phyloP scores from a whole-genome alignment of 345 rosid species.

The Camelina neglecta region DNA sequence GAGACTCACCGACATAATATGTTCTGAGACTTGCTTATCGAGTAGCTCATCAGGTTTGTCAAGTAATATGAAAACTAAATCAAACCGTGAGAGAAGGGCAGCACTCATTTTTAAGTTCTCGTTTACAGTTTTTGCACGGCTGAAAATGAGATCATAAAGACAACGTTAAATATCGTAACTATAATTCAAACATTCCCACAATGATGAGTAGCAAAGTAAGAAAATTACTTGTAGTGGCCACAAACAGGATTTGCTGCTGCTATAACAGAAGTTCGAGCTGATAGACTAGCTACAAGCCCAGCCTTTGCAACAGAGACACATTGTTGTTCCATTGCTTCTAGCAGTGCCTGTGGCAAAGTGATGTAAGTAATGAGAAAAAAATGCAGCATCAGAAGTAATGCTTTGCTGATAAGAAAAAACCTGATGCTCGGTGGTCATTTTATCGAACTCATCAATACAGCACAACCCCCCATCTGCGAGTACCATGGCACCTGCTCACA shows the following conservation, averaged over 20 bases:
- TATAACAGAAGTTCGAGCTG: conserved; percentile 93
- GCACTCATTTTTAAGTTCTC: conserved; percentile 97
- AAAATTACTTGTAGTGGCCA: conserved; percentile 91
- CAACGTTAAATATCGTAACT: conserved; percentile 21
- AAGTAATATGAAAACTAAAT: conserved; percentile 93
- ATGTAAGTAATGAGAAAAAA: conserved; percentile 37
- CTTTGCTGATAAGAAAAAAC: conserved; percentile 48
- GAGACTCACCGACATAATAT: conserved; percentile 92
- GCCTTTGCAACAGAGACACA: conserved; percentile 99
- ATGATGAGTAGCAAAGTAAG: conserved; percentile 28
- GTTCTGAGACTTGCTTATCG: conserved; percentile 93
- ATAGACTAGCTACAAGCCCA: conserved; percentile 94
- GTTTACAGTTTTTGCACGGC: conserved; percentile 98
- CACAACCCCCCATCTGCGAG: conserved; percentile 96
- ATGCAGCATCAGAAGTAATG: conserved; percentile 36
- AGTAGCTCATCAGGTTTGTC: conserved; percentile 93
- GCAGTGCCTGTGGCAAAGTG: conserved; percentile 66
- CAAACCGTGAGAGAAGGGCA: conserved; percentile 95
- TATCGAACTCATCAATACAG: conserved; percentile 98
- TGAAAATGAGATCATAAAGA: conserved; percentile 60
- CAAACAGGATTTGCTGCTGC: conserved; percentile 99
- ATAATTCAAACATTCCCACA: conserved; percentile 21
- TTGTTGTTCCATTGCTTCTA: conserved; percentile 99
- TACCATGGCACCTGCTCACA: conserved; percentile 93
- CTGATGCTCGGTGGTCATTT: conserved; percentile 98